Base-by-base conservation (phyloP, 352 stramenopile species). In the Thraustotheca clavata region DNA sequence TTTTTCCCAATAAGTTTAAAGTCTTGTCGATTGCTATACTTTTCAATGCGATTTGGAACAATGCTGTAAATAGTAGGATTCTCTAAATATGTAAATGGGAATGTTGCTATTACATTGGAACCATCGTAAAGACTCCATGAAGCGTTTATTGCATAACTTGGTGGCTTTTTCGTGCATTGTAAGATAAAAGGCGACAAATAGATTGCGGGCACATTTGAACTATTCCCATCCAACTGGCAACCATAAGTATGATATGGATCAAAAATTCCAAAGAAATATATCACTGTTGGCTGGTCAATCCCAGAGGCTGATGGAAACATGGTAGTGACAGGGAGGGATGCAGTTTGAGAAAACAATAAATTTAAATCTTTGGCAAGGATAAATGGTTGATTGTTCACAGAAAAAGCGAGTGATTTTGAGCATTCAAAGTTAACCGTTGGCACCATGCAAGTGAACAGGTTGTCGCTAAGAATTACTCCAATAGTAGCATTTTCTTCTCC, bases 221-320 rank as follows among this genome's bases (percentile, higher is more conserved):
- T n/a, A n/a, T 27, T n/a, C 14, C 22, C 29, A 24, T 39, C 57
- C 7, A 34, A 54, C 20, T 22, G 7, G 47, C 57, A 65, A 24
- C 5, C 14, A 32, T 55, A 55, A 40, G 24, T 24, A 52, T 38
- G 35, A 18, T 32, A 27, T 22, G 27, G 14, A 11, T 34, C 18
- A 24, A 65, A 65, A 46, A 26, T 36, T 11, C 57, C 57, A 5
- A n/a, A 55, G 27, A 65, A 65, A 4, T 29, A 33, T 0, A 65
- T 18, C 22, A 27, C 57, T 20, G 57, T 65, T 31, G 43, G n/a
- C n/a, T n/a, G n/a, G n/a, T n/a, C n/a, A n/a, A n/a, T n/a, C n/a
- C n/a, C n/a, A n/a, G n/a, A n/a, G n/a, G n/a, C n/a, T n/a, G n/a
- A n/a, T n/a, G n/a, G n/a, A n/a, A n/a, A n/a, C n/a, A n/a, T n/a